phyloP scores from a whole-genome alignment of 768 basidiomycete species.

The Pleurotus platypus region DNA sequence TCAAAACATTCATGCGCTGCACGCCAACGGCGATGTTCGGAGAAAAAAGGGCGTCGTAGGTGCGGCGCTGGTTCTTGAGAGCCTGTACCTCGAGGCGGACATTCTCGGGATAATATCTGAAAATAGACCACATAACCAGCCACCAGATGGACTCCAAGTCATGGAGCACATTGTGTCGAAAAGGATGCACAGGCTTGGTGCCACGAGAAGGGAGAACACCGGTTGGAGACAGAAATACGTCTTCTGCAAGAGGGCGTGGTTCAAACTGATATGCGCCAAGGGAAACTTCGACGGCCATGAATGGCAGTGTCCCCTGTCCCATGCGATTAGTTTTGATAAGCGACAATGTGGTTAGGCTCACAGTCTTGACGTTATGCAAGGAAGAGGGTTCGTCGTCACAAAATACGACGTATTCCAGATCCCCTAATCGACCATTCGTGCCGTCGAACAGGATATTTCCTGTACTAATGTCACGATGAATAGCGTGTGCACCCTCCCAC shows the following conservation, averaged over 20 bases:
- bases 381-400: background rate
- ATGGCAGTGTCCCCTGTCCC: slow-evolving; percentile 9
- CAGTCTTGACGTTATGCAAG: slow-evolving; percentile 5
- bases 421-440: slow-evolving; percentile 7
- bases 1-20: too few relatives aligned
- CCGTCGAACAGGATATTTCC: slow-evolving; percentile 11
- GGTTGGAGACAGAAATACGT: background rate
- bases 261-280: background rate
- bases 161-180: slow-evolving; percentile 10
- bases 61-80: background rate
- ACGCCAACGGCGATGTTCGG: background rate
- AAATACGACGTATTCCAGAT: slow-evolving; percentile 10
- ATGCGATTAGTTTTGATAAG: background rate
- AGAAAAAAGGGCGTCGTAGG: background rate
- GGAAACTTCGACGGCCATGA: slow-evolving; percentile 12
- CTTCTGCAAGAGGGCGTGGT: background rate
- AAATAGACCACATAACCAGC: slow-evolving; percentile 8
- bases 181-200: background rate
- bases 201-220: background rate
- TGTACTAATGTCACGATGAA: slow-evolving; percentile 15
- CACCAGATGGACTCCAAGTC: slow-evolving; percentile 15
- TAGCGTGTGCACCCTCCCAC: slow-evolving; percentile 1
- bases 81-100: background rate
- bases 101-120: background rate
- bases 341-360: background rate